phyloP scores from a whole-genome alignment of 768 basidiomycete genomes.

The Amanita fuliginea region DNA sequence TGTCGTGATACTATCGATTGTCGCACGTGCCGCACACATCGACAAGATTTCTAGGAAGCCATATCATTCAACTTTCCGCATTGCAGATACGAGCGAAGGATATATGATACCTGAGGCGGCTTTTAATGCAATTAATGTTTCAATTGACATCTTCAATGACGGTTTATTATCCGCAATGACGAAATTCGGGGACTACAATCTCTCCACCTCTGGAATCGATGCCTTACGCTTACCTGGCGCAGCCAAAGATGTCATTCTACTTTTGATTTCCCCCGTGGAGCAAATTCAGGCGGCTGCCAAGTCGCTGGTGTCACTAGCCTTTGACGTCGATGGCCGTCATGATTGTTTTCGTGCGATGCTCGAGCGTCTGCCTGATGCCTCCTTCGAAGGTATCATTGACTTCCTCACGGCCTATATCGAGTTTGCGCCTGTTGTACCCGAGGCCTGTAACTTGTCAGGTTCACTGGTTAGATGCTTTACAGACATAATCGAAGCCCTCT shows the following conservation, averaged over 20 bases:
- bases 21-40: constrained; percentile 55
- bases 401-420: constrained; percentile 57
- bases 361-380: constrained; percentile 47
- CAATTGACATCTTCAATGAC: constrained; percentile 43
- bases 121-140: constrained; percentile 49
- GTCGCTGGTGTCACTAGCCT: constrained; percentile 72
- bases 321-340: constrained; percentile 78
- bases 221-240: constrained; percentile 47
- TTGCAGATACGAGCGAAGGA: constrained; percentile 15
- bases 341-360: constrained; percentile 83
- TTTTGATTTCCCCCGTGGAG: constrained; percentile 78
- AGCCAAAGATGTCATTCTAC: constrained; percentile 45
- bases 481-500: constrained; percentile 85
- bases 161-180: constrained; percentile 56
- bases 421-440: constrained; percentile 55
- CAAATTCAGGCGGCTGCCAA: constrained; percentile 68
- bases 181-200: constrained; percentile 52
- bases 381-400: constrained; percentile 61
- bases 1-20: constrained; percentile 42
- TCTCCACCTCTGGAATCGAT: constrained; percentile 36
- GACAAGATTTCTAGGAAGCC: constrained; percentile 45
- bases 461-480: constrained; percentile 87
- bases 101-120: constrained; percentile 16
- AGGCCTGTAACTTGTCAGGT: constrained; percentile 84
- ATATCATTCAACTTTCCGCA: constrained; percentile 27